Base-by-base conservation (phyloP, 1,284 basidiomycete species). In the Heterobasidion occidentale region DNA sequence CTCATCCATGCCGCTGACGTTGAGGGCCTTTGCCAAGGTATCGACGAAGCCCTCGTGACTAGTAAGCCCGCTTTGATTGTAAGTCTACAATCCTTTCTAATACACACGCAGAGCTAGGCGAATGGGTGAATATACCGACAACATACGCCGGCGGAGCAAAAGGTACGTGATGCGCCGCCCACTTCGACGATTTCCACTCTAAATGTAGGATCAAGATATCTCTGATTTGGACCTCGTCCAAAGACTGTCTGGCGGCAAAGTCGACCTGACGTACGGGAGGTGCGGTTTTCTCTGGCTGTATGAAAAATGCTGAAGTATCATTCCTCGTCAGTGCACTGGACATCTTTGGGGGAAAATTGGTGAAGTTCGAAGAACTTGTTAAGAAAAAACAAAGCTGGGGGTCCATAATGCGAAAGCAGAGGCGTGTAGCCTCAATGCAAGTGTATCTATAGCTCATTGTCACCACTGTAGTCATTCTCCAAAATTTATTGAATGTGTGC, bases 81-180 rank as follows among this genome's bases (percentile, higher is more conserved):
- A 0, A 7, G 9, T 20, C 19, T 36, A 14, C 15, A 34, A 36
- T 34, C 52, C 44, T 51, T 20, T 27, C 51, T 49, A 27, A 12
- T 1, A n/a, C 12, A 34, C 34, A 0, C 6, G 4, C 63, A 97
- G 94, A 80, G 62, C 83, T 99, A 1, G 95, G 94, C 2, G 80
- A 95, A 71, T 99, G 96, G 96, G 86, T 86, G 5, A 79, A 72
- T 2, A 91, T 98, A 62, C 94, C 94, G 0, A 93, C 92, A 1
- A 99, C 97, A 4, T 99, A 99, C 69, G 97, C 97, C 0, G 97
- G 97, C 1, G 97, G 97, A 8, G 97, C 97, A 2, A 91, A 88
- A 76, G 81, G 93, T 92, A 64, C 54, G 74, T 60, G 9, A 12
- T 19, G 12, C 14, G 17, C 15, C 7, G 36, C 12, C 17, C n/a